phyloP scores from a whole-genome alignment of 345 rosid genomes.

The Jatropha curcas region DNA sequence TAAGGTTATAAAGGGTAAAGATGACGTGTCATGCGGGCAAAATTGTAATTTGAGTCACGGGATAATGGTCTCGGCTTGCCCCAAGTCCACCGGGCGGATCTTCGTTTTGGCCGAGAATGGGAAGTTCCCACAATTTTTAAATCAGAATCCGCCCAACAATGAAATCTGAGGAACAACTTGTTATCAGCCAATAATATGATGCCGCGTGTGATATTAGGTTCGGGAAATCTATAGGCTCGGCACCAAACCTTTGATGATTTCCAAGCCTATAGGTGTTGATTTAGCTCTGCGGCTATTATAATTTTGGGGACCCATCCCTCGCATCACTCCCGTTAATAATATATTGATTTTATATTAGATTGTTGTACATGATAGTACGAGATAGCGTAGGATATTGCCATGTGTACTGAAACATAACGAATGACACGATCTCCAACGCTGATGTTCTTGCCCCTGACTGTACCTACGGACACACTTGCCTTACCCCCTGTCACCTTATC shows the following conservation, averaged over 20 bases:
- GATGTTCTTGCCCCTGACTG: conserved; percentile 9
- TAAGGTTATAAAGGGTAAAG: neutral
- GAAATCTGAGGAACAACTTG: conserved; percentile 32
- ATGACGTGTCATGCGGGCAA: neutral
- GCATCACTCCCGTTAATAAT: conserved; percentile 2
- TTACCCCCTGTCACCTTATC: neutral
- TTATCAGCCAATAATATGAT: neutral
- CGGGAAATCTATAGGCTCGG: conserved; percentile 32
- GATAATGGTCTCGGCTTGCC: conserved; percentile 1
- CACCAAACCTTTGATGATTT: conserved; percentile 4
- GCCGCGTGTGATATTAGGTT: conserved; percentile 26
- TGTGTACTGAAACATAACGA: conserved; percentile 1
- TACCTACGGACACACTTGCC: conserved; percentile 10
- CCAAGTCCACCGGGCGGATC: conserved; percentile 28
- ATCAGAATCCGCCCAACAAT: conserved; percentile 23
- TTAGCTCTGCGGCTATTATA: conserved; percentile 12
- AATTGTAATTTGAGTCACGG: neutral
- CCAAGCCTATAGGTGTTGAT: neutral
- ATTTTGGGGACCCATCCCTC: neutral
- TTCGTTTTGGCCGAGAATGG: conserved; percentile 42
- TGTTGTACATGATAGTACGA: neutral
- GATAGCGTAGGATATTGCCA: neutral
- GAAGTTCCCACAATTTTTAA: conserved; percentile 12
- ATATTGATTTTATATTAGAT: neutral
- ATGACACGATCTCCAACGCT: conserved; percentile 13